phyloP scores from a whole-genome alignment of 2,329 filamentous ascomycete species.

The Samsoniella hepiali region DNA sequence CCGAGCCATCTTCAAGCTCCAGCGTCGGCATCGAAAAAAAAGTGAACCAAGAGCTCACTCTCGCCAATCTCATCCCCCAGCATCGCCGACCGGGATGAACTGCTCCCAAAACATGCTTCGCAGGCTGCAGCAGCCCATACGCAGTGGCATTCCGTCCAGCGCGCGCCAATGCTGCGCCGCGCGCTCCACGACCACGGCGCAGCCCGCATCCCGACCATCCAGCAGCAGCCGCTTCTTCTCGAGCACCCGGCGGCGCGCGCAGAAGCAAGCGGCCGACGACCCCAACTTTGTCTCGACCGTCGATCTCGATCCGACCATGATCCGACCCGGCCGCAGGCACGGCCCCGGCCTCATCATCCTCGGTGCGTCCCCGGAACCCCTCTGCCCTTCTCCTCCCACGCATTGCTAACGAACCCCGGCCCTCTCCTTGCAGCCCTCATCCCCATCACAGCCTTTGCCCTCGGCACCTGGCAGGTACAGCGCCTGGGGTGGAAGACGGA shows the following conservation, averaged over 20 bases:
- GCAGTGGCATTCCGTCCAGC: neutral
- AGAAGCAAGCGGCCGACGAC: slow-evolving; percentile 62
- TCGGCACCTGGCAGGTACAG: slow-evolving; percentile 95
- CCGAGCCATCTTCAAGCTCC: neutral
- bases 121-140: slow-evolving; percentile 24
- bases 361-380: slow-evolving; percentile 40
- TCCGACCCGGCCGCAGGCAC: slow-evolving; percentile 70
- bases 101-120: slow-evolving; percentile 27
- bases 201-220: neutral
- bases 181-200: slow-evolving; percentile 7
- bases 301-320: slow-evolving; percentile 77
- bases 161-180: slow-evolving; percentile 12
- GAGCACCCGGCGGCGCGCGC: slow-evolving; percentile 22
- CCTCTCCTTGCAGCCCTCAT: slow-evolving; percentile 60
- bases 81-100: slow-evolving; percentile 27
- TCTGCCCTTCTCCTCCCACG: slow-evolving; percentile 6
- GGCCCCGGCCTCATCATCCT: slow-evolving; percentile 78
- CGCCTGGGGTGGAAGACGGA: slow-evolving; percentile 92
- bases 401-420: neutral
- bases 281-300: slow-evolving; percentile 80
- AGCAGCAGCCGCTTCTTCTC: slow-evolving; percentile 20
- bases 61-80: slow-evolving; percentile 16
- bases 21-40: neutral
- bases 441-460: slow-evolving; percentile 81
- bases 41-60: neutral